Evolutionary conservation across 352 stramenopile species (phyloP).

Genomic region (Globisporangium spiculum): DNA sequence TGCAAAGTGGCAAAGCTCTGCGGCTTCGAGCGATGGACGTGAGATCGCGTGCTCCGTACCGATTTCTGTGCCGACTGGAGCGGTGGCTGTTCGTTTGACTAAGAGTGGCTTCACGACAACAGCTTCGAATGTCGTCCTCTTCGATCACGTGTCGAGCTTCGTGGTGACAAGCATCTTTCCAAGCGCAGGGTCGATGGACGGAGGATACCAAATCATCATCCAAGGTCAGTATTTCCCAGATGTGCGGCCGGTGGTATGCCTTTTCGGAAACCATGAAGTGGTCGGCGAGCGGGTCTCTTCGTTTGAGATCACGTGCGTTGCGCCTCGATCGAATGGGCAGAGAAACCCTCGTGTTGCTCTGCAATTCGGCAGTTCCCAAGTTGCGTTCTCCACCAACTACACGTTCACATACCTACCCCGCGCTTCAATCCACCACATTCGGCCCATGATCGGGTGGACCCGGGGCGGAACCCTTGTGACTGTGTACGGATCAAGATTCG

Average conservation of each 20-base stretch:
- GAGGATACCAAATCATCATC: constrained; percentile 23
- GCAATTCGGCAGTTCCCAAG: constrained; percentile 10
- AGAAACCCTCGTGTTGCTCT: constrained; percentile 9
- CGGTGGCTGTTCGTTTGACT: constrained; percentile 12
- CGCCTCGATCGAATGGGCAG: neutral
- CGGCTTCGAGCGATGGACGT: neutral
- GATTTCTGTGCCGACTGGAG: constrained; percentile 10
- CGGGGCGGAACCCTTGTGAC: constrained; percentile 28
- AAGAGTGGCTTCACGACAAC: neutral
- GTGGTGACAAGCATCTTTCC: constrained; percentile 14
- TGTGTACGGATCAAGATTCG: constrained; percentile 28
- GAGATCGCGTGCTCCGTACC: constrained; percentile 8
- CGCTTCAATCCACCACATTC: constrained; percentile 24
- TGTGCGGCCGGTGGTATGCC: constrained; percentile 11
- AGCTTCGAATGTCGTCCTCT: constrained; percentile 23
- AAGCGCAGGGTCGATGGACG: constrained; percentile 11
- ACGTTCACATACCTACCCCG: constrained; percentile 17
- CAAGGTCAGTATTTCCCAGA: constrained; percentile 19
- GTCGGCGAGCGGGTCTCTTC: constrained; percentile 16
- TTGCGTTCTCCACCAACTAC: constrained; percentile 4
- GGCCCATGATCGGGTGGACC: constrained; percentile 33
- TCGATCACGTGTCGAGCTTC: constrained; percentile 17
- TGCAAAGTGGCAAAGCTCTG: constrained; percentile 6
- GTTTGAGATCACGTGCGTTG: constrained; percentile 19
- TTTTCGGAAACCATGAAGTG: constrained; percentile 18